Evolutionary conservation across 140 eudicot genomes (phyloP).

Genomic region (Bidens hawaiensis): DNA sequence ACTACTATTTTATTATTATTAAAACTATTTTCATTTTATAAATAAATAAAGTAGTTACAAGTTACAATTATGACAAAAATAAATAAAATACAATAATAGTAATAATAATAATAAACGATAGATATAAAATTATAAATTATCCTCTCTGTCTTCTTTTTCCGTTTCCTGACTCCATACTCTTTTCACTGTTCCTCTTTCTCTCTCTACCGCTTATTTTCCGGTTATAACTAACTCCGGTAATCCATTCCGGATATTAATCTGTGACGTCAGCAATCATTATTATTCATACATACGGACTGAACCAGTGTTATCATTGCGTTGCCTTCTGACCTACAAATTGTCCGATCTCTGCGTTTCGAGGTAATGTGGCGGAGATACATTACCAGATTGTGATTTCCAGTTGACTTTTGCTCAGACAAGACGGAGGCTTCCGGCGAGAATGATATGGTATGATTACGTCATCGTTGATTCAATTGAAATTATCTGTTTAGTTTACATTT

Average conservation of each 20-base stretch:
- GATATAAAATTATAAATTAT: conserved; percentile 47
- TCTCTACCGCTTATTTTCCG: conserved; percentile 8
- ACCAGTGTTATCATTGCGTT: conserved; percentile 10
- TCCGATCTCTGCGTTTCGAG: conserved; percentile 42
- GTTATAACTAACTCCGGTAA: not conserved
- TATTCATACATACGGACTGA: not conserved
- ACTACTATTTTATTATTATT: conserved; percentile 19
- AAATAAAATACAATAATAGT: conserved; percentile 6
- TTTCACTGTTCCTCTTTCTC: conserved; percentile 45
- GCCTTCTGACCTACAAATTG: conserved; percentile 24
- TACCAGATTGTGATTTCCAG: conserved; percentile 49
- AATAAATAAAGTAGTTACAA: conserved; percentile 11
- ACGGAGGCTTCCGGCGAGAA: conserved; percentile 55
- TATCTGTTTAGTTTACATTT: not conserved
- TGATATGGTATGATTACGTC: conserved; percentile 69
- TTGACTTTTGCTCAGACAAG: conserved; percentile 33
- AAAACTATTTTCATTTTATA: not conserved
- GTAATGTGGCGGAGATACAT: conserved; percentile 58
- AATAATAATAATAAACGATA: too few relatives aligned
- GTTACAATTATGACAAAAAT: conserved; percentile 16
- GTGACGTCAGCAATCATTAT: not conserved
- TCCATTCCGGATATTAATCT: not conserved
- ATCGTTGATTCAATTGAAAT: not conserved
- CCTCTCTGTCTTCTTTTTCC: conserved; percentile 50
- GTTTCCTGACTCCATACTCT: conserved; percentile 47